These are phyloP conservation scores for Nymphaea thermarum DNA, from an alignment of 164 flowering plant genomes.

Conservation along the genomic window DNA sequence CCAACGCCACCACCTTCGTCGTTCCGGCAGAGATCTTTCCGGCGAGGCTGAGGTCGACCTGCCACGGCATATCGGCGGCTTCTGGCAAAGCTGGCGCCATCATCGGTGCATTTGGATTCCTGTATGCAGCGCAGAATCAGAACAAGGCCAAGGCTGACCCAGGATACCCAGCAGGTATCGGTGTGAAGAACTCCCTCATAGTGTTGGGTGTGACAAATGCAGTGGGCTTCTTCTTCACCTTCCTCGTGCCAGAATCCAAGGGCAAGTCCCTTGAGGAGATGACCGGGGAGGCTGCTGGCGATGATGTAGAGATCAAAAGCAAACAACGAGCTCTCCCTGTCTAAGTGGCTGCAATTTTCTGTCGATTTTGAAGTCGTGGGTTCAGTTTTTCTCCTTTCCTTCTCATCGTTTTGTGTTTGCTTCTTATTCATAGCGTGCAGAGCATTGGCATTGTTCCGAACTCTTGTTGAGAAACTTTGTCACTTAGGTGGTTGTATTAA, in stretches of 20 bases:
- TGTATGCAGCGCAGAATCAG: constrained; percentile 8
- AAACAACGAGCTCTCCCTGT: neutral
- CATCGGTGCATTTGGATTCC: constrained; percentile 7
- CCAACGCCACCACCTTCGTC: constrained; percentile 8
- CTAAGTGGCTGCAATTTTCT: neutral
- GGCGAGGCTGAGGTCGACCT: constrained; percentile 11
- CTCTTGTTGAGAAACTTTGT: too few species aligned
- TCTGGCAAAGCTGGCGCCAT: constrained; percentile 8
- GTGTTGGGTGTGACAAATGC: constrained; percentile 3
- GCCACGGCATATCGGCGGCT: constrained; percentile 14
- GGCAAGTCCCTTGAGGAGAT: constrained; percentile 10
- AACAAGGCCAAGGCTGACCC: constrained; percentile 2
- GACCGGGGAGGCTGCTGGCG: constrained; percentile 1
- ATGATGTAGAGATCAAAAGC: neutral
- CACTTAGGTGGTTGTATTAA: too few species aligned
- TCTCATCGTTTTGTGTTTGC: too few species aligned
- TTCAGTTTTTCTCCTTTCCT: too few species aligned
- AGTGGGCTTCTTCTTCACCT: constrained; percentile 1
- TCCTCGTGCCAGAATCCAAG: constrained; percentile 11
- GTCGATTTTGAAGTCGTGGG: too few species aligned
- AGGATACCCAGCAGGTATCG: constrained; percentile 7
- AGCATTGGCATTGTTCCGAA: too few species aligned
- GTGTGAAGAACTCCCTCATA: constrained; percentile 6
- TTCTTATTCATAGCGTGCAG: too few species aligned
- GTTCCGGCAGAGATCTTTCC: constrained; percentile 10